These are phyloP conservation scores for Rhizodiscina lignyota DNA, from an alignment of 495 filamentous ascomycete genomes.

Conservation along the genomic window DNA sequence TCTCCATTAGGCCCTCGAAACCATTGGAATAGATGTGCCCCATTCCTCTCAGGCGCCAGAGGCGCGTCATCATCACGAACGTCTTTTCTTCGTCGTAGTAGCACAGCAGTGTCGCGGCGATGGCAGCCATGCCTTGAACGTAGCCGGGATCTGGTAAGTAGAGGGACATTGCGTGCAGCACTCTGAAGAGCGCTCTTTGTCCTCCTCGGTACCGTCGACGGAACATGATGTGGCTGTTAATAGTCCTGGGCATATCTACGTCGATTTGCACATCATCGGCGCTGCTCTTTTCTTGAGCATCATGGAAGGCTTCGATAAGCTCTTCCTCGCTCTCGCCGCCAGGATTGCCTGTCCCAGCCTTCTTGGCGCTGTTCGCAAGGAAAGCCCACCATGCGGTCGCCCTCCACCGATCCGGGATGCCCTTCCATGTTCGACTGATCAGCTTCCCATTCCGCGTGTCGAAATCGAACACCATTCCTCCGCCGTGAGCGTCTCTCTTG, in stretches of 20 bases:
- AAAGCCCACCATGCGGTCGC: slow-evolving; percentile 91
- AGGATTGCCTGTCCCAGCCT: slow-evolving; percentile 27
- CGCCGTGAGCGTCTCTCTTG: slow-evolving; percentile 33
- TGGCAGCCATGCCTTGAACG: slow-evolving; percentile 93
- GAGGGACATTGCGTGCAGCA: slow-evolving; percentile 78
- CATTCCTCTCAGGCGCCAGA: slow-evolving; percentile 80
- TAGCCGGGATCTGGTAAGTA: slow-evolving; percentile 89
- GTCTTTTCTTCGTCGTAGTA: slow-evolving; percentile 92
- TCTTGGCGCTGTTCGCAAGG: slow-evolving; percentile 64
- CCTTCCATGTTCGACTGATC: slow-evolving; percentile 89
- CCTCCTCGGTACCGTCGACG: slow-evolving; percentile 62
- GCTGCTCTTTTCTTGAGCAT: slow-evolving; percentile 52
- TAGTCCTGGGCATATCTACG: slow-evolving; percentile 88
- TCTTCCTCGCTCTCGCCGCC: slow-evolving; percentile 49
- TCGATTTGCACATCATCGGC: slow-evolving; percentile 96
- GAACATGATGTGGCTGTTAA: slow-evolving; percentile 97
- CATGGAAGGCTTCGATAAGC: slow-evolving; percentile 44
- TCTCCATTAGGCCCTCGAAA: slow-evolving; percentile 75
- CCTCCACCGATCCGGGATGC: slow-evolving; percentile 92
- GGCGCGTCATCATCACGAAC: slow-evolving; percentile 85
- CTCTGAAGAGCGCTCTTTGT: slow-evolving; percentile 81
- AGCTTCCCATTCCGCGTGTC: slow-evolving; percentile 71
- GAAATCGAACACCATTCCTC: slow-evolving; percentile 83
- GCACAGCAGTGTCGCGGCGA: slow-evolving; percentile 84
- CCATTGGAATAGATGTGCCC: slow-evolving; percentile 70